phyloP scores from a whole-genome alignment of 805 yeast species.

The Starmerella etchellsii region DNA sequence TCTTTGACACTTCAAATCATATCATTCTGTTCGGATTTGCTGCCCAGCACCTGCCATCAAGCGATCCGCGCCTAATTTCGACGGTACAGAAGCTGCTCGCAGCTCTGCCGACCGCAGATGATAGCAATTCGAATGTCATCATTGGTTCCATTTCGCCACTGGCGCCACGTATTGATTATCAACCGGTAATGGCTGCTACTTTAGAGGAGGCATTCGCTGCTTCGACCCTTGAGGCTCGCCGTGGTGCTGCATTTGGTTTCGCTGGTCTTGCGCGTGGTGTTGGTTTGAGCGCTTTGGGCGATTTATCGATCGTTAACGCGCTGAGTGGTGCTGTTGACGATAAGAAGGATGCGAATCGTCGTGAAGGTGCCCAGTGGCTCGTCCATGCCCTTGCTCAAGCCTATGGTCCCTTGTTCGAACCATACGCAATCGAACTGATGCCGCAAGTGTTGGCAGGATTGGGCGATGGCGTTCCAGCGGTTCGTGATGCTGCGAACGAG shows the following conservation, averaged over 20 bases:
- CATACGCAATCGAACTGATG: slow-evolving; percentile 78
- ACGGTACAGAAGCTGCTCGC: slow-evolving; percentile 58
- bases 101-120: slow-evolving; percentile 78
- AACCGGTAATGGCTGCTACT: slow-evolving; percentile 43
- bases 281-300: slow-evolving; percentile 66
- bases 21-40: slow-evolving; percentile 83
- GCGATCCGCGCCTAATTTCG: slow-evolving; percentile 49
- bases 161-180: slow-evolving; percentile 31
- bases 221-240: slow-evolving; percentile 39
- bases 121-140: slow-evolving; percentile 46
- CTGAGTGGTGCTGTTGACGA: slow-evolving; percentile 79
- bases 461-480: slow-evolving; percentile 78
- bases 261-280: slow-evolving; percentile 87
- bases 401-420: slow-evolving; percentile 73
- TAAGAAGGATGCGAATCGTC: slow-evolving; percentile 52
- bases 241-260: slow-evolving; percentile 94
- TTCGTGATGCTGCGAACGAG: slow-evolving; percentile 74
- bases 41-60: slow-evolving; percentile 63
- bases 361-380: slow-evolving; percentile 82
- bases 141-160: slow-evolving; percentile 78
- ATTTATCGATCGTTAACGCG: slow-evolving; percentile 62
- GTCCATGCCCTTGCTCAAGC: slow-evolving; percentile 73
- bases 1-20: slow-evolving; percentile 47
- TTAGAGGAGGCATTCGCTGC: slow-evolving; percentile 47
- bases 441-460: slow-evolving; percentile 68